These are phyloP conservation scores for Nymphaea colorata DNA, from an alignment of 164 flowering plant genomes.

Conservation along the genomic window DNA sequence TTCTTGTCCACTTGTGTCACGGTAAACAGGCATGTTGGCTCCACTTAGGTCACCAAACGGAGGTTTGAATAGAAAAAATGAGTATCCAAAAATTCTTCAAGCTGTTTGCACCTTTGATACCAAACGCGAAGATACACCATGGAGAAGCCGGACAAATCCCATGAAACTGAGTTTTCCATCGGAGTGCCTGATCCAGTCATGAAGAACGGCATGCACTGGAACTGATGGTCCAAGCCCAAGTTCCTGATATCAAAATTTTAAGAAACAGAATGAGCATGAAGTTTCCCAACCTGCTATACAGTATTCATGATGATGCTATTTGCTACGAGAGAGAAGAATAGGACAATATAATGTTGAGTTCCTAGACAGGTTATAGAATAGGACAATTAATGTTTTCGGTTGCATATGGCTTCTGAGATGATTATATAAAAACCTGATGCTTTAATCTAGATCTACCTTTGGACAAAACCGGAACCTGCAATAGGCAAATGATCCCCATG, in stretches of 20 bases:
- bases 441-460: no score
- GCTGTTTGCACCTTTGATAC: conserved; percentile 32
- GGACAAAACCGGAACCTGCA: no score
- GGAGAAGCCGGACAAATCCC: conserved; percentile 82
- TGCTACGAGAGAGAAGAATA: neutral
- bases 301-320: neutral
- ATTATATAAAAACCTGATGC: no score
- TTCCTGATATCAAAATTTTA: conserved; percentile 35
- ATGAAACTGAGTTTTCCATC: conserved; percentile 94
- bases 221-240: conserved; percentile 88
- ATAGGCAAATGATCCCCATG: no score
- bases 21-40: neutral
- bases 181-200: conserved; percentile 88
- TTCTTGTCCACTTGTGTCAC: neutral
- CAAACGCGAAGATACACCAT: conserved; percentile 66
- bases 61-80: neutral
- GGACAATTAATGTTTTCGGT: no score
- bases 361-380: no score
- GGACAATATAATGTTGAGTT: no score
- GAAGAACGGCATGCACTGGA: conserved; percentile 87
- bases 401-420: no score
- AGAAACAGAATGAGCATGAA: neutral
- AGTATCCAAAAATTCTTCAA: neutral
- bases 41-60: neutral
- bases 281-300: neutral